These are phyloP conservation scores for Prunus mongolica DNA, from an alignment of 306 rosid genomes.

Conservation along the genomic window DNA sequence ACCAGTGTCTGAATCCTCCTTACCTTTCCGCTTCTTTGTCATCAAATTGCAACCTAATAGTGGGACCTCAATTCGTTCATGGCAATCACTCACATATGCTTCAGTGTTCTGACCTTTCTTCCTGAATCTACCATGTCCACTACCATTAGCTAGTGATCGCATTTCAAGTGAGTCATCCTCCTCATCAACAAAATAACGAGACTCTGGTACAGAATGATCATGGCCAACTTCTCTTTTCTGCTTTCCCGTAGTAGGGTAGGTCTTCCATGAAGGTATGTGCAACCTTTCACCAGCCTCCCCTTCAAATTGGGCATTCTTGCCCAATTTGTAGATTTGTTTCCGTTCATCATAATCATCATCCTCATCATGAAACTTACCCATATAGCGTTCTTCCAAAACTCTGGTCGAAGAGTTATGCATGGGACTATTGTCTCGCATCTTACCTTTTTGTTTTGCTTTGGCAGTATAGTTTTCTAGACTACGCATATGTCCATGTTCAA, in stretches of 20 bases:
- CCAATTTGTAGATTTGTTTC: slow-evolving; percentile 36
- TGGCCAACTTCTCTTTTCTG: slow-evolving; percentile 46
- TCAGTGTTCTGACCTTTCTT: slow-evolving; percentile 52
- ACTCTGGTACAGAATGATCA: slow-evolving; percentile 38
- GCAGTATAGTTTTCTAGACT: slow-evolving; percentile 47
- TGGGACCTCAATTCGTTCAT: slow-evolving; percentile 63
- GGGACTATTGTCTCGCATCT: slow-evolving; percentile 44
- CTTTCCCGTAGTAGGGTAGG: slow-evolving; percentile 41
- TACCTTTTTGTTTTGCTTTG: slow-evolving; percentile 71
- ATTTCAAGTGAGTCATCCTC: slow-evolving; percentile 51
- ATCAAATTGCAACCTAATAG: slow-evolving; percentile 60
- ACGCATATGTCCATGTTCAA: slow-evolving; percentile 43
- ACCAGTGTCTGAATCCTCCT: slow-evolving; percentile 38
- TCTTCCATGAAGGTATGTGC: slow-evolving; percentile 38
- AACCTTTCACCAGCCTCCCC: slow-evolving; percentile 48
- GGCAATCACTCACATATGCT: slow-evolving; percentile 30
- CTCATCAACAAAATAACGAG: slow-evolving; percentile 46
- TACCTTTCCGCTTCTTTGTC: slow-evolving; percentile 67
- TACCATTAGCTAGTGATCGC: slow-evolving; percentile 41
- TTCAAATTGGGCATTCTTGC: slow-evolving; percentile 51
- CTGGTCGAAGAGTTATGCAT: slow-evolving; percentile 40
- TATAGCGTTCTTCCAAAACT: slow-evolving; percentile 47
- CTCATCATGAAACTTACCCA: slow-evolving; percentile 46
- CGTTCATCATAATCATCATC: slow-evolving; percentile 40
- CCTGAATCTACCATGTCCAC: slow-evolving; percentile 43